These are phyloP conservation scores for Groenewaldozyma salmanticensis DNA, from an alignment of 805 yeast species.

Conservation along the genomic window DNA sequence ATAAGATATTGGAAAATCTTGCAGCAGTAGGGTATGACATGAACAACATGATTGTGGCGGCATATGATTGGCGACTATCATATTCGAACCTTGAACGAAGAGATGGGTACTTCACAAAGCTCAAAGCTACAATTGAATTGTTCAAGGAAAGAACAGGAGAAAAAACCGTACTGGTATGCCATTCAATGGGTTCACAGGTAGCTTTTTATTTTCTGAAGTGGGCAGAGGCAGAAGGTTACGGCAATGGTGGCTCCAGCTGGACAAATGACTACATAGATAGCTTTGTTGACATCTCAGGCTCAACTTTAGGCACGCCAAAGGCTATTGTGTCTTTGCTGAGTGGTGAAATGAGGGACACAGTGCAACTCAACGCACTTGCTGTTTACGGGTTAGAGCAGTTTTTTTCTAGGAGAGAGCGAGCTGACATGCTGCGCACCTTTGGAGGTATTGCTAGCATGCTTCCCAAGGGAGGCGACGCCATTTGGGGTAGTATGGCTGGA, in stretches of 20 bases:
- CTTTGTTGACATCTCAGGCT: conserved; percentile 79
- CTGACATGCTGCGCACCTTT: conserved; percentile 74
- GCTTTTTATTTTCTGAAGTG: conserved; percentile 84
- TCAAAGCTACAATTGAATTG: conserved; percentile 66
- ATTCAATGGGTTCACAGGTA: conserved; percentile 95
- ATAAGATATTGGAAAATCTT: conserved; percentile 83
- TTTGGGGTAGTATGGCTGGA: conserved; percentile 69
- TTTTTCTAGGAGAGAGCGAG: conserved; percentile 80
- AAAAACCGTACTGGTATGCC: conserved; percentile 74
- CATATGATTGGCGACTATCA: conserved; percentile 94
- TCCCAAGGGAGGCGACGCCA: conserved; percentile 85
- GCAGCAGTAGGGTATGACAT: conserved; percentile 94
- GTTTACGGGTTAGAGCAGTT: conserved; percentile 92
- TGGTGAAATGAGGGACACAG: conserved; percentile 98
- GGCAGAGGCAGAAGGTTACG: conserved; percentile 88
- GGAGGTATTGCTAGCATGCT: conserved; percentile 96
- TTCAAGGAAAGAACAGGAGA: conserved; percentile 42
- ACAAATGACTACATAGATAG: conserved; percentile 77
- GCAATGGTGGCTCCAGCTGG: conserved; percentile 90
- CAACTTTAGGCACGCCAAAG: conserved; percentile 90
- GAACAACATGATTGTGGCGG: conserved; percentile 78
- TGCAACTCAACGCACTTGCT: conserved; percentile 84
- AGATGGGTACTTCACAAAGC: conserved; percentile 73
- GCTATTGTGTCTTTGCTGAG: conserved; percentile 85
- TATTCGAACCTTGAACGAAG: conserved; percentile 80